Base-by-base conservation (phyloP, 225 moss, liverwort and hornwort genomes). In the Thuidium tamariscinum region DNA sequence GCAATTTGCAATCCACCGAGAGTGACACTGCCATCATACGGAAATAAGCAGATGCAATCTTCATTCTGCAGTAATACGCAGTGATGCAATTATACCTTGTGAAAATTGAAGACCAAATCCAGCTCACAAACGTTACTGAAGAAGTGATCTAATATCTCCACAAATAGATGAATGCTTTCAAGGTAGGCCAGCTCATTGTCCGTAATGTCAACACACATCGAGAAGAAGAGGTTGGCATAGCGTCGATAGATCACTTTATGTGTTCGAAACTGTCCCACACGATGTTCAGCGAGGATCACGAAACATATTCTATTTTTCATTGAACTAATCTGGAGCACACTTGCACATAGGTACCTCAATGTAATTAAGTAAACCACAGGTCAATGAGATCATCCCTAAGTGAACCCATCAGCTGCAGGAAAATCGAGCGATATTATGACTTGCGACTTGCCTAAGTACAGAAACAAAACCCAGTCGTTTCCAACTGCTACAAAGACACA, bases 101-200 rank as follows among this genome's bases (percentile, higher is more conserved):
- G 94, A 65, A 99, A 99, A 85, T 99, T 99, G 90, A 99, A 99
- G 60, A 99, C 98, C 94, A 99, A 90, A 83, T 99, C 98, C 92
- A 99, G 94, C 90, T 99, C 98, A 91, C 98, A 99, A 66, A 99
- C 98, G 84, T 99, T 99, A 89, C 98, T 99, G 98, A 99, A 99
- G 90, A 99, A 97, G 92, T 99, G 98, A 76, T 99, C 98, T 81
- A 99, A 80, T 51, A 99, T 99, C 96, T 99, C 98, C 82, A 99
- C 98, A 74, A 99, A 99, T 22, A 99, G 92, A 91, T 99, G 97
- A 77, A 99, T 99, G 54, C 98, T 97, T 89, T 99, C 97, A 68
- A 99, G 97, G 64, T 99, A 99, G 41, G 97, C 98, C 83, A 99
- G 91, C 92, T 99, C 98, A 80, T 99, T 99, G 95, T 99, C 98